Conservation (phyloP, 805 yeast genomes). For the Myxozyma udenii region DNA sequence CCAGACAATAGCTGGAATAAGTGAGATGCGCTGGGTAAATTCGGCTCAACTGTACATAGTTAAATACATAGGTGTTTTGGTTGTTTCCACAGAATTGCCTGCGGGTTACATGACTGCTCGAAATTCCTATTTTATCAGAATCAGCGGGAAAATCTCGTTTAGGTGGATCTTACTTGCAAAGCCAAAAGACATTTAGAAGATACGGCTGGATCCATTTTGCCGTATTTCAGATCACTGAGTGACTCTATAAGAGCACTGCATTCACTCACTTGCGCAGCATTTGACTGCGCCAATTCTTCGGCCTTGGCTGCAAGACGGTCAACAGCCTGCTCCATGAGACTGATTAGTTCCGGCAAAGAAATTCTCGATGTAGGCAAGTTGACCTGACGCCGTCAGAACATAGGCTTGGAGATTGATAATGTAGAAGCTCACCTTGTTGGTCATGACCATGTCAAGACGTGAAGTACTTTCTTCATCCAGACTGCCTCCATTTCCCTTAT, state of each 20-base stretch:
- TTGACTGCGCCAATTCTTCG: conserved; percentile 1
- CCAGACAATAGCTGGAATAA: neutral
- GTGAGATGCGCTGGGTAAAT: neutral
- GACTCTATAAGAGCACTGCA: conserved; percentile 12
- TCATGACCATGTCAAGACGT: conserved; percentile 6
- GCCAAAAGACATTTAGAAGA: neutral
- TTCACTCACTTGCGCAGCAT: conserved; percentile 1
- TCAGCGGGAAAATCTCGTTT: neutral
- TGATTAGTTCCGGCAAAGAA: conserved; percentile 8
- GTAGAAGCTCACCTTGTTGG: neutral
- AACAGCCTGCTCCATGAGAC: conserved; percentile 19
- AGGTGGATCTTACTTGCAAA: neutral
- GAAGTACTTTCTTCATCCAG: conserved; percentile 6
- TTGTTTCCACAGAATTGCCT: neutral
- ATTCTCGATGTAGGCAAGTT: too few species aligned
- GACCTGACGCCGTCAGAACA: too few species aligned
- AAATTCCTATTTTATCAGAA: neutral
- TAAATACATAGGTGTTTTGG: neutral
- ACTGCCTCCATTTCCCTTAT: conserved; percentile 4
- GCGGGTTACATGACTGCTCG: neutral
- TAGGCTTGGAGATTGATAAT: neutral
- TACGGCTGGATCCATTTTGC: neutral
- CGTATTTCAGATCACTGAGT: conserved; percentile 25
- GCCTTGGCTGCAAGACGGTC: conserved; percentile 6
- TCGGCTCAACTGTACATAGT: neutral